A percentile compares a stretch with the other conserved stretches of the same genome.
phyloP scores from a whole-genome alignment of 139 green algal species.

The Volvox africanus region DNA sequence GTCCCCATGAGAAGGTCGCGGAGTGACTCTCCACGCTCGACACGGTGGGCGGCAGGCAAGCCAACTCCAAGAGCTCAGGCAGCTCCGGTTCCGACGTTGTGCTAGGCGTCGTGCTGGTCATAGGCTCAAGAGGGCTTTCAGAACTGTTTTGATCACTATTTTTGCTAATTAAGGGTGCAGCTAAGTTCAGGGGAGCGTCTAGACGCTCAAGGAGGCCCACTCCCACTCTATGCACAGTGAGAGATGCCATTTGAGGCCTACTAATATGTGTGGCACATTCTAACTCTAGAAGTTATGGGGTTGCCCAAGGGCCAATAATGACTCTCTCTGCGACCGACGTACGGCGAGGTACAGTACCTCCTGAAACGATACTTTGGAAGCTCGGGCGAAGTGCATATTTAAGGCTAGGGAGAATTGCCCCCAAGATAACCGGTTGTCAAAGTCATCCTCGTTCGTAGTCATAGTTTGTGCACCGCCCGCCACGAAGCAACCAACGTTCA shows the following conservation, averaged over 20 bases:
- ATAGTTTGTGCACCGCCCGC: no score
- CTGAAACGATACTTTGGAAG: no score
- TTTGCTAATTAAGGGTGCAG: background rate
- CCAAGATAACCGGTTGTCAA: no score
- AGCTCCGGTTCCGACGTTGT: conserved; percentile 6
- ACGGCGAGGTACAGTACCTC: no score
- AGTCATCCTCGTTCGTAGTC: no score
- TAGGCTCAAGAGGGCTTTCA: conserved; percentile 13
- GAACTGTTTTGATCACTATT: background rate
- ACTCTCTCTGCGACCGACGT: no score
- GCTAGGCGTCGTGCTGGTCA: conserved; percentile 27
- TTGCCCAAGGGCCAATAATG: no score
- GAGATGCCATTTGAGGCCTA: background rate
- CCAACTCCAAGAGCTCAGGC: background rate
- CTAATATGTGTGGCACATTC: no score
- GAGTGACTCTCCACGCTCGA: background rate
- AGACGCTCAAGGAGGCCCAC: conserved; percentile 2
- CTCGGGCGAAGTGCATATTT: no score
- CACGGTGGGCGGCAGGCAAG: background rate
- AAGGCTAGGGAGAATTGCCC: no score
- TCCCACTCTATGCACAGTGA: background rate
- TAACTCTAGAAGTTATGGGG: no score
- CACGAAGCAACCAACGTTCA: no score
- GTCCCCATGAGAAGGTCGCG: conserved; percentile 12
- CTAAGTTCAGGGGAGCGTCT: background rate